phyloP scores from a whole-genome alignment of 2,329 filamentous ascomycete species.

The Diplodia mutila region DNA sequence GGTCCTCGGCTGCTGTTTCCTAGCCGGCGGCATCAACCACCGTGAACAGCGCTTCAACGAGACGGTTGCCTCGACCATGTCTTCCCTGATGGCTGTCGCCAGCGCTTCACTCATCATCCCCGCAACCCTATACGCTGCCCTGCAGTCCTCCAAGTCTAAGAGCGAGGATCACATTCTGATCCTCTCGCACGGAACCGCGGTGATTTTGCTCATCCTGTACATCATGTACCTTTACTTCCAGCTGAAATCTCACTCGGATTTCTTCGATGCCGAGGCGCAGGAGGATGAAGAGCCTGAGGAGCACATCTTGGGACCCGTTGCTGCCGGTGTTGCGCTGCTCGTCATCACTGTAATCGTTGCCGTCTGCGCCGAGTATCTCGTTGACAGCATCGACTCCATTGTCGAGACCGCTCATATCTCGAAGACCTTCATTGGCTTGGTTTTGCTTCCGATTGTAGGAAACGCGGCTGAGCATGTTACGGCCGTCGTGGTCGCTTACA shows the following conservation, averaged over 20 bases:
- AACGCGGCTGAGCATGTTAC: slow-evolving; percentile 62
- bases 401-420: slow-evolving; percentile 56
- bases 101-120: slow-evolving; percentile 59
- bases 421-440: slow-evolving; percentile 61
- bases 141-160: slow-evolving; percentile 42
- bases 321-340: slow-evolving; percentile 52
- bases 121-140: slow-evolving; percentile 55
- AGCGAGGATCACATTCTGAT: slow-evolving; percentile 53
- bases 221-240: slow-evolving; percentile 60
- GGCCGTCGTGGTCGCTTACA: slow-evolving; percentile 58
- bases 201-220: slow-evolving; percentile 59
- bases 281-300: slow-evolving; percentile 39
- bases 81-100: slow-evolving; percentile 61
- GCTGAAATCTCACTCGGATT: slow-evolving; percentile 53
- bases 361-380: slow-evolving; percentile 58
- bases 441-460: slow-evolving; percentile 61
- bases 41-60: slow-evolving; percentile 64
- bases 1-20: slow-evolving; percentile 59
- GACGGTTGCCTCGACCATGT: slow-evolving; percentile 78
- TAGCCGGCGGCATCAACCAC: slow-evolving; percentile 52
- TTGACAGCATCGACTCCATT: slow-evolving; percentile 59
- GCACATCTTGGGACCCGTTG: slow-evolving; percentile 50
- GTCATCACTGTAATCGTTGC: slow-evolving; percentile 55
- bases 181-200: slow-evolving; percentile 57
- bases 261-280: slow-evolving; percentile 45